Conservation (phyloP, 495 filamentous ascomycete species). For the Xylaria flabelliformis region DNA sequence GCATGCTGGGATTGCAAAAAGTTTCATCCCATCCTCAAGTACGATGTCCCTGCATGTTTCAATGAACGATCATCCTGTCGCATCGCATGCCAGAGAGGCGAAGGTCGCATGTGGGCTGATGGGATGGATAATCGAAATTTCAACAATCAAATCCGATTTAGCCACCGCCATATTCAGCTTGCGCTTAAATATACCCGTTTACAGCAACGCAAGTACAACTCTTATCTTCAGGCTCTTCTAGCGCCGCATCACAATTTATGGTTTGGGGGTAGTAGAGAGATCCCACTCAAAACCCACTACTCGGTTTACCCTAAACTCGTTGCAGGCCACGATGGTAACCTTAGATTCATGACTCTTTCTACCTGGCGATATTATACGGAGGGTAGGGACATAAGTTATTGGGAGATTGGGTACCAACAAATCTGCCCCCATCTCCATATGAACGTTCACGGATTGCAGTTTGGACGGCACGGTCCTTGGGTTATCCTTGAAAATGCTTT, state of each 20-base stretch:
- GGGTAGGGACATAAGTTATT: neutral
- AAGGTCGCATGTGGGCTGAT: neutral
- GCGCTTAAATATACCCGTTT: conserved; percentile 4
- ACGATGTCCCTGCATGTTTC: neutral
- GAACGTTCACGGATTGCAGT: neutral
- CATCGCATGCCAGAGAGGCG: neutral
- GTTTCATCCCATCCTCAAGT: neutral
- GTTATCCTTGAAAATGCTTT: neutral
- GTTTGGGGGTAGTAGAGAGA: neutral
- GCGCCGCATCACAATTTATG: neutral
- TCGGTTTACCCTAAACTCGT: conserved; percentile 7
- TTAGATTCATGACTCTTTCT: conserved; percentile 10
- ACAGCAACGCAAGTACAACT: neutral
- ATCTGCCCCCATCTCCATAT: conserved; percentile 6
- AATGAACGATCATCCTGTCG: neutral
- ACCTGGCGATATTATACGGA: conserved; percentile 9
- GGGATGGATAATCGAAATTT: neutral
- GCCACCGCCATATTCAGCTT: conserved; percentile 13
- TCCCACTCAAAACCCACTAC: neutral
- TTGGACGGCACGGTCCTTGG: neutral
- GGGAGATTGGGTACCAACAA: neutral
- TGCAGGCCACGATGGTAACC: neutral
- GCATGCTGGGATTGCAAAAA: neutral
- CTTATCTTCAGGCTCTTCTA: neutral
- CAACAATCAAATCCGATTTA: neutral